phyloP scores from a whole-genome alignment of 2,329 filamentous ascomycete genomes.

The Calycina marina region DNA sequence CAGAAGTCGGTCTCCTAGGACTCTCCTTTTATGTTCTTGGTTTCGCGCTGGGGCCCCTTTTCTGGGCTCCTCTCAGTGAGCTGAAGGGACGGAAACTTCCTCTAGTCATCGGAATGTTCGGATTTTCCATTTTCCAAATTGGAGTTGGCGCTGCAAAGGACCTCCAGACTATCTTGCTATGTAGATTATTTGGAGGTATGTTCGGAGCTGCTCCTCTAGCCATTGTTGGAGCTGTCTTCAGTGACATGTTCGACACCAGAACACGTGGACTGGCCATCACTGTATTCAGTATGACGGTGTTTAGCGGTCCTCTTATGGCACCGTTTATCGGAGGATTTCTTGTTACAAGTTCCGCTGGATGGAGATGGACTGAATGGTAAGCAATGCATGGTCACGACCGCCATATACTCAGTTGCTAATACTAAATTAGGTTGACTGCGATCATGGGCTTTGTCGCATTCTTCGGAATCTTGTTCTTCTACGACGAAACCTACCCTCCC shows the following conservation, averaged over 20 bases:
- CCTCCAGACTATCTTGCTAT: conserved; percentile 54
- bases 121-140: conserved; percentile 55
- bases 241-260: conserved; percentile 55
- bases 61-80: conserved; percentile 64
- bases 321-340: conserved; percentile 60
- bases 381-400: conserved; percentile 1
- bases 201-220: conserved; percentile 56
- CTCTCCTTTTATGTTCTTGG: conserved; percentile 58
- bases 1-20: conserved; percentile 48
- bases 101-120: conserved; percentile 46
- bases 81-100: conserved; percentile 51
- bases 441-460: conserved; percentile 51
- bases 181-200: conserved; percentile 60
- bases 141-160: conserved; percentile 51
- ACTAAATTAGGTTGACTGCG: conserved; percentile 27
- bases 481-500: conserved; percentile 57
- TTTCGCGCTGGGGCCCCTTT: conserved; percentile 55
- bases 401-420: conserved; percentile 1
- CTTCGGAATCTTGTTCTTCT: conserved; percentile 42
- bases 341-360: conserved; percentile 44
- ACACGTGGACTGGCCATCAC: conserved; percentile 43
- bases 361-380: conserved; percentile 58
- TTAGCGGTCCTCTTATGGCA: conserved; percentile 50
- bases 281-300: conserved; percentile 46
- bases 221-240: conserved; percentile 56